Base-by-base conservation (phyloP, 345 rosid species). In the Citrus sinensis region DNA sequence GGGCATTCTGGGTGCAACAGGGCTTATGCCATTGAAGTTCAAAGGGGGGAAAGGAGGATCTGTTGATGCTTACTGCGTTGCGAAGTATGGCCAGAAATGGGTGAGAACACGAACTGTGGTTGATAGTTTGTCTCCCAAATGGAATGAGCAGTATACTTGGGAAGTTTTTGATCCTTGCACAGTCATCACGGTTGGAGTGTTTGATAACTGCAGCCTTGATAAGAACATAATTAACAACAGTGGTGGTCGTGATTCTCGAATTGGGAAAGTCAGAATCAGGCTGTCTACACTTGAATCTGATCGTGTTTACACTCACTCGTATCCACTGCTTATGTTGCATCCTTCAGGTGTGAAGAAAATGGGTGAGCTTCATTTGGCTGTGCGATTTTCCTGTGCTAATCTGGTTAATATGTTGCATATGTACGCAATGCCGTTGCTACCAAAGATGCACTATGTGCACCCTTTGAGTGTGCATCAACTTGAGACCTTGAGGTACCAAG, bases 101-200 rank as follows among this genome's bases (percentile, higher is more conserved):
- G 89, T 92, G 49, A 79, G 97, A 76, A 90, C 97, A 6, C 76
- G 94, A 63, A 92, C 97, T 0, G 89, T 83, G 56, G 90, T 89
- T 5, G 94, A 92, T 71, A 84, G 86, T 74, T 74, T 89, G 74
- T 81, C 86, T 17, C 97, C 92, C 0, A 92, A 87, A 80, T 92
- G 96, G 96, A 92, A 92, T 16, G 93, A 92, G 85, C 96, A 92
- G 78, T 92, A 90, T 69, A 90, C 91, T 20, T 90, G 90, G 91
- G 93, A 92, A 79, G 93, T 92, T 39, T 84, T 80, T 72, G 93
- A 92, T 79, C 93, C 93, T 42, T 90, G 92, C 84, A 92, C 93
- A 0, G 92, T 92, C 46, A 80, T 90, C 74, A 92, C 96, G 1
- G 58, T 92, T 30, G 93, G 96, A 34, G 92, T 92, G 58, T 90